Evolutionary conservation across 345 rosid genomes (phyloP).

Genomic region (Bruguiera sexangula): DNA sequence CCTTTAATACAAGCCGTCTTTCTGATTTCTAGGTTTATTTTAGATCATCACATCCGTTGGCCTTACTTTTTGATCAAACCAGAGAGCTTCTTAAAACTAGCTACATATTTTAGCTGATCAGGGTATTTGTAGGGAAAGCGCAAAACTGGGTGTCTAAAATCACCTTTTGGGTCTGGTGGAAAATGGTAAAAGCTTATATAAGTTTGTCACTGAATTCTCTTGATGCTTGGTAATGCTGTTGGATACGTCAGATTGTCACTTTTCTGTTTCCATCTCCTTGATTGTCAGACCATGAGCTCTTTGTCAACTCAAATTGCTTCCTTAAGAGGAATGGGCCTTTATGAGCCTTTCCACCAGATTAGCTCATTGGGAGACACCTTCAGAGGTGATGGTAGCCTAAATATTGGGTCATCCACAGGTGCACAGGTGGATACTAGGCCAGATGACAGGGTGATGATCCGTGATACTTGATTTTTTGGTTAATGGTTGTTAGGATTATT

Average conservation of each 20-base stretch:
- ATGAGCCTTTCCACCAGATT: constrained; percentile 68
- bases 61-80: background rate
- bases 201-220: too few relatives aligned
- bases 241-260: background rate
- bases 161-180: too few relatives aligned
- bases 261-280: background rate
- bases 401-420: constrained; percentile 50
- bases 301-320: constrained; percentile 59
- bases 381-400: constrained; percentile 46
- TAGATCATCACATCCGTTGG: background rate
- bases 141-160: too few relatives aligned
- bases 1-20: background rate
- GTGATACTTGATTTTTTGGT: constrained; percentile 9
- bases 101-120: background rate
- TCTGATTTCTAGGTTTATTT: background rate
- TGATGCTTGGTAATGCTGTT: background rate
- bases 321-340: constrained; percentile 60
- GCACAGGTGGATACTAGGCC: constrained; percentile 41
- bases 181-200: too few relatives aligned
- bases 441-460: constrained; percentile 50
- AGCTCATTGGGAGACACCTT: constrained; percentile 63
- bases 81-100: background rate
- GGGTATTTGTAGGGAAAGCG: too few relatives aligned
- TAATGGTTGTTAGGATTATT: constrained; percentile 7
- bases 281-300: constrained; percentile 52